phyloP scores from a whole-genome alignment of 1,284 basidiomycete species.

The Fistulinella cinereoalba region DNA sequence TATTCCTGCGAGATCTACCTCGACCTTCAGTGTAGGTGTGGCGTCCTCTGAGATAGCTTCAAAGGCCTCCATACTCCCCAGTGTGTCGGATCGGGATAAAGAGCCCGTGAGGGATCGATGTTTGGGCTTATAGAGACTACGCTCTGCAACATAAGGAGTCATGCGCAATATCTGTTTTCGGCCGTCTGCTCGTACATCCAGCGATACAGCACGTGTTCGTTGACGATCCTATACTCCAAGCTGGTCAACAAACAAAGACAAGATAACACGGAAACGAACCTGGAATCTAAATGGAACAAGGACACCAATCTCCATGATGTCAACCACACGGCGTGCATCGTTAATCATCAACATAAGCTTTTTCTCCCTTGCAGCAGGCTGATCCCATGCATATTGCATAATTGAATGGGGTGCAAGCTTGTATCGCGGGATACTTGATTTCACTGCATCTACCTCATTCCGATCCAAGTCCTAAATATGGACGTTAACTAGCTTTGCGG shows the following conservation, averaged over 20 bases:
- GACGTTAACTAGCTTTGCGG: slow-evolving; percentile 1
- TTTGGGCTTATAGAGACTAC: slow-evolving; percentile 87
- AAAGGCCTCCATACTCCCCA: slow-evolving; percentile 75
- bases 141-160: slow-evolving; percentile 83
- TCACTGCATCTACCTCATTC: slow-evolving; percentile 39
- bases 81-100: slow-evolving; percentile 67
- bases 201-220: slow-evolving; percentile 65
- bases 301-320: slow-evolving; percentile 96
- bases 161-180: slow-evolving; percentile 86
- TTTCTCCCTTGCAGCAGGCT: slow-evolving; percentile 84
- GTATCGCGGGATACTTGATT: slow-evolving; percentile 43
- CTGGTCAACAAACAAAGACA: slow-evolving; percentile 5
- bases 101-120: slow-evolving; percentile 43
- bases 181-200: slow-evolving; percentile 93
- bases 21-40: slow-evolving; percentile 65
- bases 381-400: slow-evolving; percentile 90
- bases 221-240: slow-evolving; percentile 48
- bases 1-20: slow-evolving; percentile 84
- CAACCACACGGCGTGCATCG: slow-evolving; percentile 70
- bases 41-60: slow-evolving; percentile 85
- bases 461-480: slow-evolving; percentile 48
- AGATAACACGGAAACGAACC: slow-evolving; percentile 41
- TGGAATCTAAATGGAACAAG: slow-evolving; percentile 87
- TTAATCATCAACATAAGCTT: slow-evolving; percentile 71
- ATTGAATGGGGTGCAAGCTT: slow-evolving; percentile 57